Evolutionary conservation across 768 basidiomycete species (phyloP).

Genomic region (Kwoniella dejecticola): DNA sequence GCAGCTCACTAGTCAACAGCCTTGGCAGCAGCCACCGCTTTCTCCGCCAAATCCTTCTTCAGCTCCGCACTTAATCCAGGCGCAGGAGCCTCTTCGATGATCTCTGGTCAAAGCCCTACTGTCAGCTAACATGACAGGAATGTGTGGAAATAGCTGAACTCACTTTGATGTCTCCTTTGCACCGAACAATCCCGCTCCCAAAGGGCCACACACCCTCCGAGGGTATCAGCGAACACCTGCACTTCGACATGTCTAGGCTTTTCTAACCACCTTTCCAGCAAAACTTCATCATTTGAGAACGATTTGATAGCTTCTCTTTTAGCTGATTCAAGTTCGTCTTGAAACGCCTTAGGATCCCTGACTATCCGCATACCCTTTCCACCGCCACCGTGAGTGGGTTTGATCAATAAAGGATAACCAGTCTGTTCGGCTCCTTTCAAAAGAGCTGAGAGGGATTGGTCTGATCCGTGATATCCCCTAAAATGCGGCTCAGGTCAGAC

Average conservation of each 20-base stretch:
- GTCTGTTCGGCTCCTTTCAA: constrained; percentile 70
- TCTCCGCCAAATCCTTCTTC: constrained; percentile 75
- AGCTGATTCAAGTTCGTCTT: constrained; percentile 79
- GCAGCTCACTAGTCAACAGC: constrained; percentile 72
- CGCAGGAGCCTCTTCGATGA: constrained; percentile 73
- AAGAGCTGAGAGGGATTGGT: constrained; percentile 75
- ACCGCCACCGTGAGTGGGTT: constrained; percentile 93
- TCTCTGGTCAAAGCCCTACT: constrained; percentile 26
- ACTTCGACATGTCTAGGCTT: constrained; percentile 90
- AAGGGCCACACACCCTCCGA: constrained; percentile 82
- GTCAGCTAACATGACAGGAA: background rate
- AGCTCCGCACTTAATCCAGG: constrained; percentile 80
- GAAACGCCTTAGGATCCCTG: constrained; percentile 67
- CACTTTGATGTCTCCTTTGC: constrained; percentile 86
- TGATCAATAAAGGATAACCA: constrained; percentile 89
- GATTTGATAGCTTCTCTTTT: constrained; percentile 83
- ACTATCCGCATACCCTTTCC: constrained; percentile 95
- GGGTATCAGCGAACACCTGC: constrained; percentile 84
- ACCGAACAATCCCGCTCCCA: constrained; percentile 95
- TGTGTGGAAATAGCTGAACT: constrained; percentile 6
- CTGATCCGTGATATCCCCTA: constrained; percentile 78
- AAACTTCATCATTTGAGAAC: constrained; percentile 81
- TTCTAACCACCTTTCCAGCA: constrained; percentile 86
- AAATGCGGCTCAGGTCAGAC: background rate
- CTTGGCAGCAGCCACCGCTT: constrained; percentile 87